Base-by-base conservation (phyloP, 169 alveolate species). In the Plasmodium cynomolgi region DNA sequence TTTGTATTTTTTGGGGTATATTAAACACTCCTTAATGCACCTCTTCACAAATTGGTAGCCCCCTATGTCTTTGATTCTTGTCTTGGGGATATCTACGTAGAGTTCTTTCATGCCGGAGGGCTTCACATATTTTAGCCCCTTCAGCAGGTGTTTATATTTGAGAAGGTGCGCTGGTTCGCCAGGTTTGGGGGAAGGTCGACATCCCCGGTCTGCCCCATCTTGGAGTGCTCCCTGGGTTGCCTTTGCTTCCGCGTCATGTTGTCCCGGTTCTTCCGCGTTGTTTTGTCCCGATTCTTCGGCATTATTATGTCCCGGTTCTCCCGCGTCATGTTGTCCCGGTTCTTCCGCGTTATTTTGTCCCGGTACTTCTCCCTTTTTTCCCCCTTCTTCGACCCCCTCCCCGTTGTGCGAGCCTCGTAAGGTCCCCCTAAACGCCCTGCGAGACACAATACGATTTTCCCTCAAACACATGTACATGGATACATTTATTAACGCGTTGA, bases 31-130 rank as follows among this genome's bases (percentile, higher is more conserved):
- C 92, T 98, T 97, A 54, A 99, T 97, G 93, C 98, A 95, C 41
- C 92, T 93, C 92, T 98, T 99, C 31, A 99, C 99, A 50, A 97
- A 97, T 72, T 98, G 98, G 96, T 99, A 98, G 31, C 99, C 99
- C 3, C 99, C 99, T 13, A 99, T 99, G 84, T 99, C 99, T 62
- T 85, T 97, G 99, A 99, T 99, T 92, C 95, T 84, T 26, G 99
- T 99, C 85, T 98, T 97, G 9, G 99, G 99, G 23, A 99, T 98
- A 84, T 98, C 98, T 54, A 98, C 97, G 56, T 98, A 95, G 13
- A 98, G 75, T 73, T 96, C 98, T 71, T 96, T 93, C 93, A 96
- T 95, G 20, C 97, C 98, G 41, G 98, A 96, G 3, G 98, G 98
- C 37, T 88, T 88, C 44, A 88, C 90, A 80, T 88, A 88, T 80